Percentiles rank a stretch among this genome's conserved stretches.
These are phyloP conservation scores for Gymnopus androsaceus DNA, from an alignment of 1,284 basidiomycete genomes.

Conservation along the genomic window DNA sequence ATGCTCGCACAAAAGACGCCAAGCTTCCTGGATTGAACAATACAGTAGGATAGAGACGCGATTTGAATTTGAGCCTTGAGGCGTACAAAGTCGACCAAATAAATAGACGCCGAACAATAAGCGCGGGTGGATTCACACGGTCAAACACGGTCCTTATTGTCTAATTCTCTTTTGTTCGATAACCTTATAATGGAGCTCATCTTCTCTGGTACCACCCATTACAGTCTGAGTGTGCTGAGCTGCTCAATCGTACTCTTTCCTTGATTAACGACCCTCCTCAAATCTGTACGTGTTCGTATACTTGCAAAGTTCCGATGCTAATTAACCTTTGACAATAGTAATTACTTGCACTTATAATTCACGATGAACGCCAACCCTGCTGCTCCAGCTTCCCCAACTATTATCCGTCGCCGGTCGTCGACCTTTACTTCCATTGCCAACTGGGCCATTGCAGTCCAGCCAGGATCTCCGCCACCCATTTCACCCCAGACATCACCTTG, in stretches of 20 bases:
- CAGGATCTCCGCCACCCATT: constrained; percentile 62
- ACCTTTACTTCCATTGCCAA: constrained; percentile 45
- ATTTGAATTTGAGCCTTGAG: too few species aligned
- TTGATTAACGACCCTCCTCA: neutral
- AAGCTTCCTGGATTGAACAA: too few species aligned
- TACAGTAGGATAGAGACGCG: too few species aligned
- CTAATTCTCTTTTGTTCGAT: neutral
- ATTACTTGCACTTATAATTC: neutral
- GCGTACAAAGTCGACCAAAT: constrained; percentile 2
- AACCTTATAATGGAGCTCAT: neutral
- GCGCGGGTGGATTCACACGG: neutral
- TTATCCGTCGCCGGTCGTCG: constrained; percentile 34
- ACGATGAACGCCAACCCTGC: constrained; percentile 10
- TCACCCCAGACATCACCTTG: constrained; percentile 37
- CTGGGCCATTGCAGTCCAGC: constrained; percentile 65
- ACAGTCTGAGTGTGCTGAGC: constrained; percentile 7
- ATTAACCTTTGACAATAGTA: neutral
- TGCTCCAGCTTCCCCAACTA: neutral
- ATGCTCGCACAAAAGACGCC: too few species aligned
- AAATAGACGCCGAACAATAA: neutral
- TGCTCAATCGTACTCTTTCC: neutral
- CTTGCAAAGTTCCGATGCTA: too few species aligned
- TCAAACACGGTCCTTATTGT: neutral
- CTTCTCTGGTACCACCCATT: neutral
- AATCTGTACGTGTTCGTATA: neutral